Base-by-base conservation (phyloP, 1,284 basidiomycete species). In the Hortiboletus rubellus region DNA sequence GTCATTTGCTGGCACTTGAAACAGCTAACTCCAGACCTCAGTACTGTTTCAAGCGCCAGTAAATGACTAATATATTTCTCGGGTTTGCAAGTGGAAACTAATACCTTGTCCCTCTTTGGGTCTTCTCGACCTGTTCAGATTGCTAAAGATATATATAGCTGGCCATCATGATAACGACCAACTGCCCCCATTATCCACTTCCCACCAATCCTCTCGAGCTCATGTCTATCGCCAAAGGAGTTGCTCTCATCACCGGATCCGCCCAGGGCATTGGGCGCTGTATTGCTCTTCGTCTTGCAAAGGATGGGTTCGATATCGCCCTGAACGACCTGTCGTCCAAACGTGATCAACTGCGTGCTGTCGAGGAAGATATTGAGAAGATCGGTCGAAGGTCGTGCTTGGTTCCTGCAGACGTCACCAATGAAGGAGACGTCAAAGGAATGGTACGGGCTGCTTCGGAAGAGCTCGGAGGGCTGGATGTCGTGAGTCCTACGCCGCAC, bases 211-310 rank as follows among this genome's bases (percentile, higher is more conserved):
- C 7, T 27, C 46, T 38, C 17, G 7, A 24, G 1, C 12, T n/a
- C 45, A 63, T 63, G 62, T 63, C 63, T 17, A 30, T 61, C n/a
- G 10, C 31, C 37, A 65, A 54, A 47, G 46, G 62, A 3, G 17
- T 65, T 17, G 62, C 63, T 17, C 61, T 63, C 24, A 24, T 65
- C 24, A 63, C 62, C 2, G 62, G 63, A 37, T 63, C 61, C 7
- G 63, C 63, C 7, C 63, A 65, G 12, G 63, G 61, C 1, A 60
- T 63, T 6, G 54, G 63, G n/a, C 51, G 61, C 3, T 15, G 48
- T 15, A 57, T 63, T 9, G 57, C 63, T 47, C 51, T 66, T 51
- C 57, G 64, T 30, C 62, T 63, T 11, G 64, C 62, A 0, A 55
- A 24, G 24, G 62, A 63, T 42, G 62, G 62, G 1, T 65, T 63